Evolutionary conservation across 2,329 filamentous ascomycete genomes (phyloP), one percentile per base, ranked within the genome.

Genomic region (Akanthomyces uredinophilus): DNA sequence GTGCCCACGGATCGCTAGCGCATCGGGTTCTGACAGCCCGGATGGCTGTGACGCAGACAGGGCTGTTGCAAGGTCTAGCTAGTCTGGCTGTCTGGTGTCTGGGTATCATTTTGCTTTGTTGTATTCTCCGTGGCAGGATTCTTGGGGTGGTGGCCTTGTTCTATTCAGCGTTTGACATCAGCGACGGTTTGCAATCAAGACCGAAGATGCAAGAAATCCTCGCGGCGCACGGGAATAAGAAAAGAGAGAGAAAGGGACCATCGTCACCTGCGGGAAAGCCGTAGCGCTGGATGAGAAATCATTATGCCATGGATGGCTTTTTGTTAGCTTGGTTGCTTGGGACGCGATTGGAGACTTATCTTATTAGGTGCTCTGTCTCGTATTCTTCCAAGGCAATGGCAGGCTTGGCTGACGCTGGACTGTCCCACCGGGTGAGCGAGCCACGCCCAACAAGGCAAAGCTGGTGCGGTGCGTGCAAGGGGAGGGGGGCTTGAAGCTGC

Each of bases 301-400:
- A 44, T 44, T 7, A 6, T 5, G 4, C 11, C 43, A 20, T 46
- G 43, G 16, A 20, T 46, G 10, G 22, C 10, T 46, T 22, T 20
- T 22, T 20, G 20, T 46, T 35, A 27, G 24, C 16, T n/a, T 6
- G 29, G 14, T 35, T n/a, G 24, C 16, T n/a, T 6, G 29, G 14
- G 4, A 27, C 35, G 41, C 24, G 46, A 44, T 41, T 59, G 56
- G 35, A 57, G 41, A 35, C 16, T 32, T 46, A n/a, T n/a, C n/a
- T 46, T 14, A n/a, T 8, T 29, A 29, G 27, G 27, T 29, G 27
- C 27, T 5, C n/a, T 8, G 20, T 54, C 50, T 60, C 58, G 58
- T 60, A 60, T 60, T 60, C 50, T 60, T 60, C 58, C 58, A 60
- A 60, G 58, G 58, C 41, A 60, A n/a, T 39, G 7, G 49, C 39